A percentile compares a stretch with the other conserved stretches of the same genome.
Conservation (phyloP, 495 filamentous ascomycete genomes). For the Neurospora sp. region DNA sequence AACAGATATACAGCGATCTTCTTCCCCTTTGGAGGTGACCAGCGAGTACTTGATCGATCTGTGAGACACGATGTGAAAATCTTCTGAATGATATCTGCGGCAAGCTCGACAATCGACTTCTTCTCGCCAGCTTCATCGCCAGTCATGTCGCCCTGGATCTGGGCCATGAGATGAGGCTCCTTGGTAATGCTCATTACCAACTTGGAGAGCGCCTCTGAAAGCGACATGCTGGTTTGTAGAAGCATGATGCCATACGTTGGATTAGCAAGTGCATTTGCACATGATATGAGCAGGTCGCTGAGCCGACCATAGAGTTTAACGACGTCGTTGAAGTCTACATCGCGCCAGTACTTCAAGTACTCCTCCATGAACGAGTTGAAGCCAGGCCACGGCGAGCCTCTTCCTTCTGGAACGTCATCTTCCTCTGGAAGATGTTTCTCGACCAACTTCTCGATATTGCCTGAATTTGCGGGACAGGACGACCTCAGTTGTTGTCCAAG, state of each 20-base stretch:
- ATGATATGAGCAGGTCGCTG: conserved; percentile 61
- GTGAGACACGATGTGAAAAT: conserved; percentile 86
- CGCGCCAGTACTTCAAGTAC: conserved; percentile 69
- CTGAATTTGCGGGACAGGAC: conserved; percentile 38
- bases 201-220: conserved; percentile 65
- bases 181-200: conserved; percentile 73
- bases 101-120: conserved; percentile 71
- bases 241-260: conserved; percentile 67
- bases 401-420: conserved; percentile 35
- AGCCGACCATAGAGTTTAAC: conserved; percentile 65
- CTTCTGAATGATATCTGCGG: conserved; percentile 77
- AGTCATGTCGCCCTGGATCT: conserved; percentile 38
- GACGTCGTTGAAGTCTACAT: conserved; percentile 64
- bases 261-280: conserved; percentile 70
- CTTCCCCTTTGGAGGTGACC: conserved; percentile 62
- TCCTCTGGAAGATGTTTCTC: conserved; percentile 44
- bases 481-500: conserved; percentile 57
- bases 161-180: conserved; percentile 56
- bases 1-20: conserved; percentile 81
- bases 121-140: conserved; percentile 47
- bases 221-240: conserved; percentile 63
- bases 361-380: conserved; percentile 69
- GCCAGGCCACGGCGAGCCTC: conserved; percentile 57
- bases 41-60: conserved; percentile 57
- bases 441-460: conserved; percentile 51